Base-by-base conservation (phyloP, 495 filamentous ascomycete species). In the Chaetomium tenue region DNA sequence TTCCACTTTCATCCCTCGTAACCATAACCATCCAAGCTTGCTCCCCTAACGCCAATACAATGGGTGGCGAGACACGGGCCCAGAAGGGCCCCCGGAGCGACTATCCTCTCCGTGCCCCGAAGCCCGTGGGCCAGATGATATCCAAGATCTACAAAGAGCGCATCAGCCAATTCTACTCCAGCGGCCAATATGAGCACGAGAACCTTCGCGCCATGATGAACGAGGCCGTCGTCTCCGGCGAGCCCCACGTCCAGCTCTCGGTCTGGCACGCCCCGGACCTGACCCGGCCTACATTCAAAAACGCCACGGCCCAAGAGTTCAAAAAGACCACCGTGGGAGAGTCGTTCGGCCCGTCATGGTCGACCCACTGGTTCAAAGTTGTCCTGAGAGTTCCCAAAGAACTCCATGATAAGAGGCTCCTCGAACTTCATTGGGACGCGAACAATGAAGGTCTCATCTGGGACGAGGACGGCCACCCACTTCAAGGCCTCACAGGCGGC, bases 321-420 rank as follows among this genome's bases (percentile, higher is more conserved):
- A 81, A 81, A 33, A 78, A 84, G n/a, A 89, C 93, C 2, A 79
- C 81, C 18, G 87, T 92, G 59, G 92, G 93, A 37, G 82, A 87
- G 61, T 84, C 80, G 16, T 97, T 97, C 69, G 94, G 94, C 5
- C 94, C 94, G 13, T 93, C 92, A 52, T 98, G 94, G 94, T 91
- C 91, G 0, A 98, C 94, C n/a, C 93, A 97, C 76, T 98, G 94
- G 94, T 94, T 98, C 82, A 88, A 87, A 50, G 84, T 96, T 59
- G 78, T 86, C 48, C 78, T 98, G 61, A 90, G 82, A 1, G 83
- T 98, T 23, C 94, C 94, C 20, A 66, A 81, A 66, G 78, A 91
- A 2, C 81, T 97, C 66, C 79, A 72, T 28, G 74, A 91, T 47
- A 89, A 91, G 67, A 84, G 90, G 61, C 87, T 88, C 28, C 78